Conservation (phyloP, 1,284 basidiomycete genomes). For the Somion occarium region DNA sequence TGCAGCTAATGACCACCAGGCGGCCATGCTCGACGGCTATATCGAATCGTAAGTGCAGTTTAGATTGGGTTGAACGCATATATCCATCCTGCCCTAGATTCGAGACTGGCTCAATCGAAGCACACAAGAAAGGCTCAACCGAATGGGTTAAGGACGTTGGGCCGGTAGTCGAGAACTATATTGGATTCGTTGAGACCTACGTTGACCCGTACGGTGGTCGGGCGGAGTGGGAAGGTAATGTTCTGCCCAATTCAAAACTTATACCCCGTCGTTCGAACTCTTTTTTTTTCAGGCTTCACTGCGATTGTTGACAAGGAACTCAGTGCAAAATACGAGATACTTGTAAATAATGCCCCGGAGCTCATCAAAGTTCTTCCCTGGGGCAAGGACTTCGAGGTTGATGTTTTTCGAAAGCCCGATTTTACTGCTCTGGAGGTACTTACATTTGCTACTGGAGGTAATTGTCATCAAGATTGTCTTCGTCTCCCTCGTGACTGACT, state of each 20-base stretch:
- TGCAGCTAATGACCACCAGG: constrained; percentile 68
- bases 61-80: neutral
- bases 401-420: constrained; percentile 79
- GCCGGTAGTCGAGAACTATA: constrained; percentile 83
- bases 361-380: constrained; percentile 80
- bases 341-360: constrained; percentile 71
- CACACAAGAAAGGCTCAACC: constrained; percentile 70
- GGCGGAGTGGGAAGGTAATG: constrained; percentile 84
- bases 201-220: constrained; percentile 81
- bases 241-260: no score
- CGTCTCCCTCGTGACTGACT: no score
- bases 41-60: constrained; percentile 60
- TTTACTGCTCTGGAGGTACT: constrained; percentile 81
- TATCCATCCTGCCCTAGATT: constrained; percentile 43
- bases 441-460: constrained; percentile 77
- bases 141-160: constrained; percentile 85
- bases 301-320: constrained; percentile 82
- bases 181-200: constrained; percentile 68
- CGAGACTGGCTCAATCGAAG: constrained; percentile 69
- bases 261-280: no score
- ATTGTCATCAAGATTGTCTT: no score
- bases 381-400: constrained; percentile 80
- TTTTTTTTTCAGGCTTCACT: constrained; percentile 66
- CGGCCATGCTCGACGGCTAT: constrained; percentile 72
- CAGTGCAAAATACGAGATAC: constrained; percentile 73